Conservation (phyloP, 2,329 filamentous ascomycete species). For the Colletotrichum higginsianum region DNA sequence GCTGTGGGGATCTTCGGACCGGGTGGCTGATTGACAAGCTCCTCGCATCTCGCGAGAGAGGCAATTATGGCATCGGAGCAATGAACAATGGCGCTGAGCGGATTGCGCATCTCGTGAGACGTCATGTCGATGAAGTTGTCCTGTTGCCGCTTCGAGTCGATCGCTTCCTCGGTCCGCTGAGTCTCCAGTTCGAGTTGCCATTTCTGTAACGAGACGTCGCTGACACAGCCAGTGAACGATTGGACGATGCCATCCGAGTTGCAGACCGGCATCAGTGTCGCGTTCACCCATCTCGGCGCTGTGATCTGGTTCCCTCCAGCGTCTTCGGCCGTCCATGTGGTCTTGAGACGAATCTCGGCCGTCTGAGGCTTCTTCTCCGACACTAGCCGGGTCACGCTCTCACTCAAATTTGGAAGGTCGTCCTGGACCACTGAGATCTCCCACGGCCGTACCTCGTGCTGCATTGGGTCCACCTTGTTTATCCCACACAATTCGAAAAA, state of each 20-base stretch:
- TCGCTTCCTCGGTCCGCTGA: constrained; percentile 67
- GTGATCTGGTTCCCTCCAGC: constrained; percentile 59
- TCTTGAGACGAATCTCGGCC: constrained; percentile 65
- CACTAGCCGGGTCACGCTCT: constrained; percentile 57
- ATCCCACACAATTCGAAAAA: constrained; percentile 68
- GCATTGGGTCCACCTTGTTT: constrained; percentile 58
- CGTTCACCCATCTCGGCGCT: constrained; percentile 64
- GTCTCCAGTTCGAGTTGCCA: constrained; percentile 67
- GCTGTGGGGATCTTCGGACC: constrained; percentile 11
- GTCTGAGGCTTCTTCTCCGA: constrained; percentile 60
- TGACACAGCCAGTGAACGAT: constrained; percentile 65
- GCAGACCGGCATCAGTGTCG: constrained; percentile 66
- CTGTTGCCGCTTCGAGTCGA: constrained; percentile 77
- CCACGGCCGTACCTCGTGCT: constrained; percentile 60
- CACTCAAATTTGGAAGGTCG: constrained; percentile 57
- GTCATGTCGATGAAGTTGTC: constrained; percentile 87
- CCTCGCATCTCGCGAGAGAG: constrained; percentile 61
- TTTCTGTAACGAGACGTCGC: constrained; percentile 64
- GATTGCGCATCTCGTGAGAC: constrained; percentile 81
- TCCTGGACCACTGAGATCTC: constrained; percentile 61
- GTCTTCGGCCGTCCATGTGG: constrained; percentile 62
- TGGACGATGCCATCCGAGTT: constrained; percentile 62
- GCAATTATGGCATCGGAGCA: constrained; percentile 79
- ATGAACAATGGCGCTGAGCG: constrained; percentile 80
- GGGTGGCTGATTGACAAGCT: constrained; percentile 51